A percentile compares a stretch with the other conserved stretches of the same genome.
Evolutionary conservation across 1,139 yeast species (phyloP).

Genomic region (Suhomyces maxii): DNA sequence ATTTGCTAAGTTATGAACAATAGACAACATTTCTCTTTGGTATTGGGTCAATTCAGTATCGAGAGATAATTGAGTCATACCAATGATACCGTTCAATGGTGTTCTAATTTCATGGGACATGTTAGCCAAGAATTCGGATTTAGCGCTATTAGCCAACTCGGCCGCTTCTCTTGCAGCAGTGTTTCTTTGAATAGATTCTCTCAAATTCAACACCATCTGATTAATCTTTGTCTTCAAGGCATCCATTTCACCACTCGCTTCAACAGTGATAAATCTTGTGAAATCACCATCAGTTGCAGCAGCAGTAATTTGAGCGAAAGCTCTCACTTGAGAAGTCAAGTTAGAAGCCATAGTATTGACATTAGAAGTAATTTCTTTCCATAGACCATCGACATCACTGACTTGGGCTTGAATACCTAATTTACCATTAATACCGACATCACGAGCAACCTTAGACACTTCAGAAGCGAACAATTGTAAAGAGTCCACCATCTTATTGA

Average conservation of each 20-base stretch:
- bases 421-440: constrained; percentile 91
- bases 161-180: constrained; percentile 95
- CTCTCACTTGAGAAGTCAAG: constrained; percentile 87
- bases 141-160: constrained; percentile 85
- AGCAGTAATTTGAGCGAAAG: constrained; percentile 89
- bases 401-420: constrained; percentile 91
- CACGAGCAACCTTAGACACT: constrained; percentile 86
- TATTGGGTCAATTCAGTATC: constrained; percentile 87
- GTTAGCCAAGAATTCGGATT: constrained; percentile 85
- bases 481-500: constrained; percentile 90
- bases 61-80: constrained; percentile 85
- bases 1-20: constrained; percentile 83
- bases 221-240: constrained; percentile 87
- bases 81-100: constrained; percentile 89
- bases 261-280: constrained; percentile 85
- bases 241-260: constrained; percentile 92
- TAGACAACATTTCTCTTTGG: constrained; percentile 85
- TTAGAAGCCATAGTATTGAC: constrained; percentile 93
- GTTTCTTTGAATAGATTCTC: constrained; percentile 87
- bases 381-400: constrained; percentile 83
- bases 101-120: constrained; percentile 92
- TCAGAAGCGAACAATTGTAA: constrained; percentile 85
- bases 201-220: constrained; percentile 84
- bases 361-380: constrained; percentile 92
- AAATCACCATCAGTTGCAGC: constrained; percentile 95